Base-by-base conservation (phyloP, 2,329 filamentous ascomycete genomes). In the Cladosporium cucumerinum region DNA sequence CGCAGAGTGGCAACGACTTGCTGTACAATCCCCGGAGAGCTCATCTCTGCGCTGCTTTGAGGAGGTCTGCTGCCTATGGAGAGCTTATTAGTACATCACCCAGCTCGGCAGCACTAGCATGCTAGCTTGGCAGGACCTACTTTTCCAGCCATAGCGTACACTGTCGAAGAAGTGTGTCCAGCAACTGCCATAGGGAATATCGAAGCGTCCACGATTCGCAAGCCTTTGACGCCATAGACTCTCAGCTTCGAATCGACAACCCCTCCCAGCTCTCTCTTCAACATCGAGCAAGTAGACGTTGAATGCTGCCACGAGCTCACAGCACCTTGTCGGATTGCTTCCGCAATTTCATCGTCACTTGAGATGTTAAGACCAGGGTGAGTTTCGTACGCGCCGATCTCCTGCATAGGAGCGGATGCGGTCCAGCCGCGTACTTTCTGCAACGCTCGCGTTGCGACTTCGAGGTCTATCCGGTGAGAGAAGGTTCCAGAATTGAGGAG, bases 391-490 rank as follows among this genome's bases (percentile, higher is more conserved):
- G 78, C 72, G 1, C 65, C 67, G 26, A 78, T 72, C 23, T 70
- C 68, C 3, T 69, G 63, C 51, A 81, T 73, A 7, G 74, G 69
- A 2, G 71, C 68, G 1, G 70, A 69, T 14, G 71, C 70, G 70
- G 74, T 76, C 65, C 77, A 77, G 25, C 67, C 61, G 5, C 78
- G 71, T 26, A 76, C 77, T 67, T 71, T 77, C 21, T 75, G 70
- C 1, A 79, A 67, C 57, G 76, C 73, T 39, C 75, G 74, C 0
- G 74, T 69, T 0, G 79, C 57, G 28, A 79, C 69, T n/a, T 71
- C 68, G 6, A 70, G 66, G 63, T 81, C 79, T 12, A 76, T 66
- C 0, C 77, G 77, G 65, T 79, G 77, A 32, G 73, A 68, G 18
- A 77, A 68, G 1, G 77, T 71, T 61, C 74, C 74, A 65, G 71